phyloP scores from a whole-genome alignment of 441 rosid genomes.

The Croton laevigatus region DNA sequence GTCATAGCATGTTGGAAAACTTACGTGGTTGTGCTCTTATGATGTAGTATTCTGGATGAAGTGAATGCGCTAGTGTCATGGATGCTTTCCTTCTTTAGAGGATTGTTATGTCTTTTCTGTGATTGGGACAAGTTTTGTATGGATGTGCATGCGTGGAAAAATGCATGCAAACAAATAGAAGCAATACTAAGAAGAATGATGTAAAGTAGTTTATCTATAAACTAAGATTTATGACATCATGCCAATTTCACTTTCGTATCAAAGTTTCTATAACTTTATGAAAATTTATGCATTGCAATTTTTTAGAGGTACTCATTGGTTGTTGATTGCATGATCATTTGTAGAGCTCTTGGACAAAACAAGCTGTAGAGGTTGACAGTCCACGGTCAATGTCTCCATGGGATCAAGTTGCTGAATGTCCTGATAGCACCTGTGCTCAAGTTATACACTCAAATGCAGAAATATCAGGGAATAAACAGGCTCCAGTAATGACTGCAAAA shows the following conservation, averaged over 20 bases:
- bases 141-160: not conserved
- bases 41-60: not conserved
- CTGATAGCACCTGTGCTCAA: slow-evolving; percentile 70
- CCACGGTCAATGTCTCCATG: slow-evolving; percentile 33
- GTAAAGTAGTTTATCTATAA: not conserved
- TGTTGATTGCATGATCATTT: slow-evolving; percentile 8
- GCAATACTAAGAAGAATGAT: not conserved
- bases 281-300: not conserved
- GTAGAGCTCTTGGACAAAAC: slow-evolving; percentile 73
- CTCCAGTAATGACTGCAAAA: slow-evolving; percentile 20
- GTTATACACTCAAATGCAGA: slow-evolving; percentile 54
- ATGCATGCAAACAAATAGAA: not conserved
- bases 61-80: not conserved
- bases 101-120: not conserved
- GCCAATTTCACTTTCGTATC: not conserved
- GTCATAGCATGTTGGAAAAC: not conserved
- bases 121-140: not conserved
- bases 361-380: slow-evolving; percentile 45
- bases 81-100: not conserved
- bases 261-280: slow-evolving; percentile 2
- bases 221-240: not conserved
- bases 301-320: not conserved
- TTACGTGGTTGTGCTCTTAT: no score
- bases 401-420: slow-evolving; percentile 43
- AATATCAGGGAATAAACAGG: slow-evolving; percentile 31